Evolutionary conservation across 371 early-diverging fungal genomes (phyloP).

Genomic region (Cokeromyces recurvatus): DNA sequence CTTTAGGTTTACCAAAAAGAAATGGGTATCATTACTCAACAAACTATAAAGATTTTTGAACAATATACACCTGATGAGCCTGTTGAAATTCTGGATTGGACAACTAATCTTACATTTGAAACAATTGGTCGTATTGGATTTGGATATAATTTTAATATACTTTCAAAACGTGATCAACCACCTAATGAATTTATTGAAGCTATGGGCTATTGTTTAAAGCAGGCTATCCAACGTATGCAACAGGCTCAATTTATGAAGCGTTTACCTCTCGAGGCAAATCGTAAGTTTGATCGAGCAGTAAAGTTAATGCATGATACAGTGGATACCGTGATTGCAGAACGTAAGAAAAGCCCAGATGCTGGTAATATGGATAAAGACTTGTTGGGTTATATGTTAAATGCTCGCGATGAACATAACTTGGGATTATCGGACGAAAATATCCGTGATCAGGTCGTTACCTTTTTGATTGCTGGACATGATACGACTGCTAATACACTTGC

Average conservation of each 20-base stretch:
- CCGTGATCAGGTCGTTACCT: constrained; percentile 57
- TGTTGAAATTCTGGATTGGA: constrained; percentile 50
- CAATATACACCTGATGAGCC: constrained; percentile 29
- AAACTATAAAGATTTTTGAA: constrained; percentile 34
- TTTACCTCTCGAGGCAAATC: constrained; percentile 41
- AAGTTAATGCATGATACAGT: constrained; percentile 39
- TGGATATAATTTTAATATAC: constrained; percentile 51
- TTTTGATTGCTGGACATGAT: constrained; percentile 55
- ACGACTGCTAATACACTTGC: constrained; percentile 48
- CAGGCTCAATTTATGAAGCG: constrained; percentile 39
- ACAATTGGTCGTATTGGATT: constrained; percentile 56
- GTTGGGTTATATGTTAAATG: constrained; percentile 56
- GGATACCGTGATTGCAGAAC: constrained; percentile 31
- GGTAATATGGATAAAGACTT: constrained; percentile 42
- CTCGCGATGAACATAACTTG: constrained; percentile 34
- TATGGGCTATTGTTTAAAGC: constrained; percentile 41
- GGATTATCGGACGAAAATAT: constrained; percentile 47
- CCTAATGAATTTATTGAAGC: constrained; percentile 47
- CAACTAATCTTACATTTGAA: constrained; percentile 50
- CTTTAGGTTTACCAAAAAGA: constrained; percentile 38
- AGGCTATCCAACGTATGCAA: constrained; percentile 17
- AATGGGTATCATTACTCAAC: constrained; percentile 35
- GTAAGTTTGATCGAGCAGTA: constrained; percentile 26
- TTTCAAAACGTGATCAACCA: constrained; percentile 32
- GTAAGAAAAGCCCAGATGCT: constrained; percentile 33